A percentile compares a stretch with the other conserved stretches of the same genome.
phyloP scores from a whole-genome alignment of 192 early-diverging fungal genomes.

The Gryganskiella cystojenkinii region DNA sequence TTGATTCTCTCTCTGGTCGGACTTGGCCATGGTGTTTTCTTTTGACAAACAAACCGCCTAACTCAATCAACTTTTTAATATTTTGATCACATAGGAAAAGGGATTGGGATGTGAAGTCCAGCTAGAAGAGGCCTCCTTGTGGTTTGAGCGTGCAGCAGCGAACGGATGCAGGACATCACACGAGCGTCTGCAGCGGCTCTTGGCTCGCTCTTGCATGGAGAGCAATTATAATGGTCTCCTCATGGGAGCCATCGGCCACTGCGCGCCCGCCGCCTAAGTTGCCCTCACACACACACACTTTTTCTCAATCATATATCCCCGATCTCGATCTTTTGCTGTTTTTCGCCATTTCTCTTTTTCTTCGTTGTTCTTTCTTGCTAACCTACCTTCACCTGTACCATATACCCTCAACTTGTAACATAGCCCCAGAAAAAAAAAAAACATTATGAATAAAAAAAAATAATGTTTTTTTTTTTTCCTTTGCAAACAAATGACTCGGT shows the following conservation, averaged over 20 bases:
- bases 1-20: background rate
- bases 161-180: constrained; percentile 63
- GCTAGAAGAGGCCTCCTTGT: constrained; percentile 50
- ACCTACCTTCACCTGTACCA: too few species aligned
- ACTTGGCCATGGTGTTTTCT: too few species aligned
- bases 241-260: constrained; percentile 49
- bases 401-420: too few species aligned
- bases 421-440: too few species aligned
- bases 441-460: too few species aligned
- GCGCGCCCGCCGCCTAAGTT: constrained; percentile 60
- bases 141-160: constrained; percentile 56
- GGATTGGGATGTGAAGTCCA: constrained; percentile 54
- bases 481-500: background rate
- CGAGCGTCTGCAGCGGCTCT: constrained; percentile 58
- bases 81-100: constrained; percentile 33
- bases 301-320: background rate
- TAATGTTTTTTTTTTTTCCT: too few species aligned
- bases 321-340: constrained; percentile 2
- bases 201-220: constrained; percentile 63
- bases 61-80: background rate
- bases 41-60: background rate
- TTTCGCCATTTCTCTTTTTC: background rate
- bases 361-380: background rate
- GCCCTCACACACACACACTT: background rate
- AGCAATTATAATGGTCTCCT: constrained; percentile 45